phyloP scores from a whole-genome alignment of 169 alveolate genomes.

The Blepharisma undulans region DNA sequence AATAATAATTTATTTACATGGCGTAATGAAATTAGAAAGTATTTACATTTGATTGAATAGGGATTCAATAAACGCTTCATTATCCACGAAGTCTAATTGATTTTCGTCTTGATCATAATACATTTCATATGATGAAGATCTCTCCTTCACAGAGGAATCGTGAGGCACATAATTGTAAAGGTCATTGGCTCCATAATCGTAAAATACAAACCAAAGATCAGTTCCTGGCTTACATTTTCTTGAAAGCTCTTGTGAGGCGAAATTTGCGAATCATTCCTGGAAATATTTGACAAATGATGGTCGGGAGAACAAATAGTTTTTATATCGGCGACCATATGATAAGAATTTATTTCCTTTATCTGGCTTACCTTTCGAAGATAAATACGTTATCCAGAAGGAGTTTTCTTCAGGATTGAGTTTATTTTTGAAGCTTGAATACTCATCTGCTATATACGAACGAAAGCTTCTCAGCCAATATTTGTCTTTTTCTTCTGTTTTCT shows the following conservation, averaged over 20 bases:
- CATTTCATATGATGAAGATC: not conserved
- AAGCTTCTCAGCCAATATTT: slow-evolving; percentile 35
- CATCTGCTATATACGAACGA: slow-evolving; percentile 9
- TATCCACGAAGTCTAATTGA: not conserved
- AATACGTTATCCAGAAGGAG: not conserved
- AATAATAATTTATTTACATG: not conserved
- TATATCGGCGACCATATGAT: not conserved
- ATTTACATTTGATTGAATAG: not conserved
- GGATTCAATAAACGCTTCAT: not conserved
- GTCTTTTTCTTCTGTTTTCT: slow-evolving; percentile 38
- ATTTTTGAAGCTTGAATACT: not conserved
- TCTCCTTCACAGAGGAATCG: not conserved
- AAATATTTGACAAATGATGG: not conserved
- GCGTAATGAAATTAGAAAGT: not conserved
- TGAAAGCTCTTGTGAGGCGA: not conserved
- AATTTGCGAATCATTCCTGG: not conserved
- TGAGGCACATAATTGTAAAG: slow-evolving; percentile 1
- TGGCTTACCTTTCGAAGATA: slow-evolving; percentile 12
- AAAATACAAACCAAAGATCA: slow-evolving; percentile 14
- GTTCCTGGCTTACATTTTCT: slow-evolving; percentile 7
- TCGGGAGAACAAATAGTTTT: not conserved
- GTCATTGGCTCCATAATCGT: slow-evolving; percentile 7
- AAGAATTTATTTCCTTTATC: not conserved
- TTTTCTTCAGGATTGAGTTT: not conserved
- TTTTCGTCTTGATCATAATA: not conserved